A percentile compares a stretch with the other conserved stretches of the same genome.
Conservation (phyloP, 805 yeast species). For the Diddensiella santjacobensis region DNA sequence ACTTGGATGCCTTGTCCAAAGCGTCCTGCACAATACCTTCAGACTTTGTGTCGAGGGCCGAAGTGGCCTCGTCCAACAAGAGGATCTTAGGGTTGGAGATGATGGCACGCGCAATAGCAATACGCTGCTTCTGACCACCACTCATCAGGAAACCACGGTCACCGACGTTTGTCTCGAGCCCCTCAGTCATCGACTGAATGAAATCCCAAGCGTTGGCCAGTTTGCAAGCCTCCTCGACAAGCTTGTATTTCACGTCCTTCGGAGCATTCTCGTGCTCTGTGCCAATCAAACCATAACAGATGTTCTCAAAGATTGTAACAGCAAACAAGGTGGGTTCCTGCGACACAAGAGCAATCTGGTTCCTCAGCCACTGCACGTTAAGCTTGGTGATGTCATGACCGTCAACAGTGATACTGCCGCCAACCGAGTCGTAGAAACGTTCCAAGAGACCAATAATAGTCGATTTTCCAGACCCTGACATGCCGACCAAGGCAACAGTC, state of each 20-base stretch:
- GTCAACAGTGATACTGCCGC: conserved; percentile 74
- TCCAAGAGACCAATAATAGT: conserved; percentile 81
- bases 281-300: conserved; percentile 78
- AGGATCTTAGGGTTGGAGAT: conserved; percentile 54
- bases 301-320: conserved; percentile 81
- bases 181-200: conserved; percentile 65
- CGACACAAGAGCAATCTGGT: conserved; percentile 81
- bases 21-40: conserved; percentile 42
- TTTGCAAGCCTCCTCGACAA: conserved; percentile 36
- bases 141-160: conserved; percentile 54
- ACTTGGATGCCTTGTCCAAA: conserved; percentile 33
- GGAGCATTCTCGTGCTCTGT: conserved; percentile 55
- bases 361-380: conserved; percentile 71
- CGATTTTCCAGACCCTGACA: conserved; percentile 94
- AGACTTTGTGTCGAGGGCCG: conserved; percentile 48
- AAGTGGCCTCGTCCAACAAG: conserved; percentile 57
- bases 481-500: conserved; percentile 93
- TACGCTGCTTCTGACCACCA: conserved; percentile 66
- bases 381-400: conserved; percentile 76
- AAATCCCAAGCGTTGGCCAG: conserved; percentile 40
- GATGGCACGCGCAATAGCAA: conserved; percentile 63
- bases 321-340: conserved; percentile 95
- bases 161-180: conserved; percentile 69
- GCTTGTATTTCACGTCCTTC: conserved; percentile 36
- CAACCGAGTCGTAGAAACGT: conserved; percentile 77